Base-by-base conservation (phyloP, 169 alveolate species). In the Eimeria mitis region DNA sequence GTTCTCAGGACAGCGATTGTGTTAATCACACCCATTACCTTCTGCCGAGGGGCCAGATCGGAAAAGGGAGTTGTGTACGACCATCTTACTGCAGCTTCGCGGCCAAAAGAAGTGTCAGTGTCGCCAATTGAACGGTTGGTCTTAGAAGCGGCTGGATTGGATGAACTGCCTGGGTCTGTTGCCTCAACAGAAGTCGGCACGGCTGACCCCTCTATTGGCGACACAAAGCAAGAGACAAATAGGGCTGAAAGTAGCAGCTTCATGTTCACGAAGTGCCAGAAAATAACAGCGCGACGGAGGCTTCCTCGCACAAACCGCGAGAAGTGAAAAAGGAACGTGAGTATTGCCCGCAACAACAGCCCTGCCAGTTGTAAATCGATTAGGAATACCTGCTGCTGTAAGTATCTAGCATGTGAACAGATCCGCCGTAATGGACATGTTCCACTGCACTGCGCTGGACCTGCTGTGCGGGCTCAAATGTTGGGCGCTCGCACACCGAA, bases 11-110 rank as follows among this genome's bases (percentile, higher is more conserved):
- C 54, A 34, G 92, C 92, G 28, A 87, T 63, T 8, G 92, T 31
- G 42, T 87, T 87, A 14, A 87, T 87, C 40, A 87, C 92, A 21
- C 92, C 92, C 92, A 87, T 87, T 11, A 87, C 83, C 37, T 87
- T 87, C 73, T 87, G 92, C 14, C 92, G 31, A 42, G 92, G 92
- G 13, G 92, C 92, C 37, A 87, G 83, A 4, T 87, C 92, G 0
- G 92, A 47, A 49, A 87, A 87, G 9, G 92, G 68, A 25, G 65
- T n/a, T 34, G 14, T 16, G 68, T 40, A 23, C 4, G 92, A 59
- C 81, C 81, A 49, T 54, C 92, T 37, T 63, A 31, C 44, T 49
- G 81, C 34, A 61, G 92, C 37, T n/a, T 37, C 44, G 61, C 81
- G 47, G 1, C 16, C 92, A 21, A 44, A 42, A 40, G 81, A 31